These are phyloP conservation scores for Salix udensis DNA, from an alignment of 345 rosid genomes.

Conservation along the genomic window DNA sequence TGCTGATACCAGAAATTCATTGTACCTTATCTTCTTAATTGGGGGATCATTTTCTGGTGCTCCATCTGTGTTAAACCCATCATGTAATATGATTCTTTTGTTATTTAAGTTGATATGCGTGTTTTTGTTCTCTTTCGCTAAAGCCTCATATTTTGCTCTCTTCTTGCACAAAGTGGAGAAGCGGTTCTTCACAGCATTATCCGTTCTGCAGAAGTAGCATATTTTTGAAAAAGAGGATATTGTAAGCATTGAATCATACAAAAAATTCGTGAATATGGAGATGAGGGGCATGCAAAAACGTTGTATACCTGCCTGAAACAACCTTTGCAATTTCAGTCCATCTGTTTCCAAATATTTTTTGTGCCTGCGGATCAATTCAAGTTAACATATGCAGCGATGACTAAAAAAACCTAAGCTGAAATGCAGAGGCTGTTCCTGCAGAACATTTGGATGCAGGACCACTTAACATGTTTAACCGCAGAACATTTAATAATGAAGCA, in stretches of 20 bases:
- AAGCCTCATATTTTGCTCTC: conserved; percentile 91
- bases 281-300: not conserved
- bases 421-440: conserved; percentile 4
- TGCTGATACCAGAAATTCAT: conserved; percentile 1
- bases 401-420: conserved; percentile 14
- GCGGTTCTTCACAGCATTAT: conserved; percentile 96
- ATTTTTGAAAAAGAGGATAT: not conserved
- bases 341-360: conserved; percentile 85
- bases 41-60: conserved; percentile 39
- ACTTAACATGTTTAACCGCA: not conserved
- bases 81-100: conserved; percentile 57
- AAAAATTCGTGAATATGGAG: not conserved
- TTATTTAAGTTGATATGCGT: conserved; percentile 54
- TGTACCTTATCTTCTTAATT: conserved; percentile 58
- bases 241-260: not conserved
- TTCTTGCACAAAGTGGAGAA: conserved; percentile 97
- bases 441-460: conserved; percentile 15
- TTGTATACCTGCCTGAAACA: conserved; percentile 90
- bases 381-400: conserved; percentile 16
- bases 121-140: conserved; percentile 65
- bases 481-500: not conserved
- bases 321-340: conserved; percentile 99
- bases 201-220: conserved; percentile 59
- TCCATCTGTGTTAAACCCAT: conserved; percentile 39
- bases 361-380: conserved; percentile 60